phyloP scores from a whole-genome alignment of 2,329 filamentous ascomycete genomes.

The Cladosporium sp. region DNA sequence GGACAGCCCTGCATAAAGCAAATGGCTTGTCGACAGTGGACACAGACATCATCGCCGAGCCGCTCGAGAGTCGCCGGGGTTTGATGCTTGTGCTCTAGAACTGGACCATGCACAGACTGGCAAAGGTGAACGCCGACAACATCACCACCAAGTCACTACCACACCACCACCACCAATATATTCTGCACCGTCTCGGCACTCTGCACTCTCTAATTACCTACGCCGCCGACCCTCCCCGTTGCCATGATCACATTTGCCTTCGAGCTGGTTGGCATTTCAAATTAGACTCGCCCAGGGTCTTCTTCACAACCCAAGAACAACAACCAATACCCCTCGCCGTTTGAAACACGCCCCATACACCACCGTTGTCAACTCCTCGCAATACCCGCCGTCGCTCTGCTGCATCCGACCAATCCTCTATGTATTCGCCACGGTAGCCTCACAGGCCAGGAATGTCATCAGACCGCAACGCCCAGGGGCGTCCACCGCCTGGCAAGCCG shows the following conservation, averaged over 20 bases:
- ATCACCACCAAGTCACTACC: background rate
- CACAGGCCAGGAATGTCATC: slow-evolving; percentile 23
- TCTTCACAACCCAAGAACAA: slow-evolving; percentile 4
- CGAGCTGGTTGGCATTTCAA: background rate
- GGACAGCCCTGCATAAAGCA: slow-evolving; percentile 11
- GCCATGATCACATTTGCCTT: slow-evolving; percentile 2
- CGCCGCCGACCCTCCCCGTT: background rate
- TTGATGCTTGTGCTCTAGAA: background rate
- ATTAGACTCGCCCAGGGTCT: slow-evolving; percentile 14
- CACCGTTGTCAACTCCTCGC: background rate
- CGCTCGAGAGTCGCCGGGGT: background rate
- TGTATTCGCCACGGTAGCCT: slow-evolving; percentile 22
- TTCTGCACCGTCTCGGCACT: background rate
- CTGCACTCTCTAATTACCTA: background rate
- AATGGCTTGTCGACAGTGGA: background rate
- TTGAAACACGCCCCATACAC: background rate
- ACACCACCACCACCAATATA: background rate
- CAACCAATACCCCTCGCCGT: slow-evolving; percentile 5
- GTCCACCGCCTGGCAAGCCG: slow-evolving; percentile 63
- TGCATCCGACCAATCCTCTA: slow-evolving; percentile 13
- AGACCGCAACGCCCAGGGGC: slow-evolving; percentile 45
- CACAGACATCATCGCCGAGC: slow-evolving; percentile 13
- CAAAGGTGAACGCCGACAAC: slow-evolving; percentile 8
- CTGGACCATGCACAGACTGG: background rate
- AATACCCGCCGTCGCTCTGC: slow-evolving; percentile 22